Conservation (phyloP, 139 green algal genomes). For the Haematococcus sp. region DNA sequence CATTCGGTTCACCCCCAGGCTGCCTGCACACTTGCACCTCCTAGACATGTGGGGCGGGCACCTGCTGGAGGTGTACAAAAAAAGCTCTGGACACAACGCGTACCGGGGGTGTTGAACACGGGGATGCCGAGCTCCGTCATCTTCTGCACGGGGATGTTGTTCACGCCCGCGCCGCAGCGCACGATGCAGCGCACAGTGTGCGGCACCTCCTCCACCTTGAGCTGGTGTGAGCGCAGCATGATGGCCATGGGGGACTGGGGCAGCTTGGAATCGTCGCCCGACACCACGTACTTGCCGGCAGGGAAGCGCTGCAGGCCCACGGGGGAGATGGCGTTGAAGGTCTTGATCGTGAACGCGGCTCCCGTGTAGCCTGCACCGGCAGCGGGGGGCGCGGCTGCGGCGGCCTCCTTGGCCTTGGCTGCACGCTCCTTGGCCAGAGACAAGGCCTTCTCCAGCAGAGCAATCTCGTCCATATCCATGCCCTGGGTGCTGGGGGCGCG, state of each 20-base stretch:
- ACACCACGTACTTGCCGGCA: slow-evolving; percentile 42
- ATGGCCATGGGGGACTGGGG: slow-evolving; percentile 46
- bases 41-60: too few species aligned
- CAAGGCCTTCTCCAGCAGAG: slow-evolving; percentile 34
- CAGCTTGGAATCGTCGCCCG: slow-evolving; percentile 36
- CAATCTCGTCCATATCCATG: slow-evolving; percentile 29
- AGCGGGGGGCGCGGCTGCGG: background rate
- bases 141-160: slow-evolving; percentile 53
- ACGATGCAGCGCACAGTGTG: slow-evolving; percentile 45
- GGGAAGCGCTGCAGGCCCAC: slow-evolving; percentile 47
- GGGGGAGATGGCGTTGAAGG: slow-evolving; percentile 51
- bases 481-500: background rate
- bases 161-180: slow-evolving; percentile 52
- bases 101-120: slow-evolving; percentile 62
- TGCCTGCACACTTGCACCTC: too few species aligned
- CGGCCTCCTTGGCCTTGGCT: slow-evolving; percentile 14
- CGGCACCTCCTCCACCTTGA: slow-evolving; percentile 39
- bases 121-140: slow-evolving; percentile 61
- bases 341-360: slow-evolving; percentile 42
- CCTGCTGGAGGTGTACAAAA: too few species aligned
- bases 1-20: too few species aligned
- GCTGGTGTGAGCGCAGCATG: slow-evolving; percentile 58
- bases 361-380: background rate
- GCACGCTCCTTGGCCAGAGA: slow-evolving; percentile 18
- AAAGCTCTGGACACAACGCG: too few species aligned